These are phyloP conservation scores for Apiotrichum sp. DNA, from an alignment of 1,284 basidiomycete genomes.

Conservation along the genomic window DNA sequence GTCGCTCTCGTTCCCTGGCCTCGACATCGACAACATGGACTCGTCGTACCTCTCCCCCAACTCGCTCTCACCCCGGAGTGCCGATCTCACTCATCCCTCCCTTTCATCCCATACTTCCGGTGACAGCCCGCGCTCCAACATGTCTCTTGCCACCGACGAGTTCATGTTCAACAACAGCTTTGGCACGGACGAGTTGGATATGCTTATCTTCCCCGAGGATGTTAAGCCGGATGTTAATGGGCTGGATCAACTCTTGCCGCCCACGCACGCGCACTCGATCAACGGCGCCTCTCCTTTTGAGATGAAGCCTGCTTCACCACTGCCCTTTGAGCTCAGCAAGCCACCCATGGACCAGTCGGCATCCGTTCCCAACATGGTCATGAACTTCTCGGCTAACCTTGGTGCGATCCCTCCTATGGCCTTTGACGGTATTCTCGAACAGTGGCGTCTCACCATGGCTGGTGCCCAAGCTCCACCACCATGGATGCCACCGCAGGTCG, in stretches of 20 bases:
- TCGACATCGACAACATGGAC: slow-evolving; percentile 8
- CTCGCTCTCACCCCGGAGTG: slow-evolving; percentile 9
- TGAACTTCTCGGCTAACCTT: slow-evolving; percentile 1
- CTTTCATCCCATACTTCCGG: slow-evolving; percentile 25
- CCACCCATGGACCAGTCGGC: neutral
- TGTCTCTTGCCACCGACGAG: slow-evolving; percentile 34
- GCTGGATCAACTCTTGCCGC: neutral
- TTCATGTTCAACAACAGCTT: slow-evolving; percentile 29
- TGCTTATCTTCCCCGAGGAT: slow-evolving; percentile 29
- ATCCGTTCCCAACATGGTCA: neutral
- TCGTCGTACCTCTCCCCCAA: slow-evolving; percentile 11
- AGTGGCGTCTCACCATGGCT: slow-evolving; percentile 17
- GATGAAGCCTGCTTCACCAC: neutral
- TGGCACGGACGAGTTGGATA: slow-evolving; percentile 31
- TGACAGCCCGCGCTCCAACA: slow-evolving; percentile 29
- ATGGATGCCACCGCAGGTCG: neutral
- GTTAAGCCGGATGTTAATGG: slow-evolving; percentile 9
- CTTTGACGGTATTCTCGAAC: slow-evolving; percentile 19
- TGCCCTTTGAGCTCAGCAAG: neutral
- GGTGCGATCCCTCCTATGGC: slow-evolving; percentile 9
- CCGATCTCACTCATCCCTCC: slow-evolving; percentile 18
- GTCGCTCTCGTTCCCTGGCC: slow-evolving; percentile 19
- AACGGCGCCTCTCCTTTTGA: slow-evolving; percentile 3
- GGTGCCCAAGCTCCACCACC: neutral
- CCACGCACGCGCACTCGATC: neutral